Percentiles rank a stretch among this genome's conserved stretches.
These are phyloP conservation scores for Elaeis guineensis DNA, from an alignment of 176 grass and related monocot genomes.

Conservation along the genomic window DNA sequence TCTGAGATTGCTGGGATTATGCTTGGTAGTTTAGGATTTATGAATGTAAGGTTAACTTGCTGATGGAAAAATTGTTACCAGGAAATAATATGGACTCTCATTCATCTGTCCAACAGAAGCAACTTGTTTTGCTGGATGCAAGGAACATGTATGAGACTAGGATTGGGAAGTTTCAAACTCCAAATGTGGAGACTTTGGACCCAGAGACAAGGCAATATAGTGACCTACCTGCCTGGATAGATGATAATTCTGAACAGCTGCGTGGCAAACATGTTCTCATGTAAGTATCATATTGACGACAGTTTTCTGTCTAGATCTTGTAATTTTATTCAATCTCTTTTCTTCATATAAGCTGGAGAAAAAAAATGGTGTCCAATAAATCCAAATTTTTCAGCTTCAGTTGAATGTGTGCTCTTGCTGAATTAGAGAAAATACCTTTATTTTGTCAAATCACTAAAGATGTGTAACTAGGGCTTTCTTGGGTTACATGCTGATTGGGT, in stretches of 20 bases:
- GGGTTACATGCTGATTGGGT: no score
- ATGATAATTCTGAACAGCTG: constrained; percentile 59
- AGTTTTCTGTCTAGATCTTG: no score
- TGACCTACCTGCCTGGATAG: constrained; percentile 73
- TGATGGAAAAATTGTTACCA: constrained; percentile 4
- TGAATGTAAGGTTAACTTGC: background rate
- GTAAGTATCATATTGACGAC: constrained; percentile 20
- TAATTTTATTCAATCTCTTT: no score
- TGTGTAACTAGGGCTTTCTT: no score
- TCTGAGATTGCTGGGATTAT: no score
- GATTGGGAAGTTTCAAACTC: constrained; percentile 75
- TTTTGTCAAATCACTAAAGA: no score
- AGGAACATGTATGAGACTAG: constrained; percentile 87
- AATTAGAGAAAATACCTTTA: no score
- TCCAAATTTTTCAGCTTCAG: no score
- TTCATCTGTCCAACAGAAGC: constrained; percentile 20
- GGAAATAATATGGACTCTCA: constrained; percentile 19
- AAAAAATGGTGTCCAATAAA: no score
- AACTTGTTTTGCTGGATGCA: constrained; percentile 67
- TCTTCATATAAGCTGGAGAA: no score
- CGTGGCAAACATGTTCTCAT: constrained; percentile 75
- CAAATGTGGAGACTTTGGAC: constrained; percentile 64
- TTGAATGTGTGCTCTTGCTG: no score
- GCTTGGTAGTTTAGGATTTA: no score
- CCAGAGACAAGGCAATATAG: constrained; percentile 88